These are phyloP conservation scores for Suillus variegatus DNA, from an alignment of 768 basidiomycete species.

Conservation along the genomic window DNA sequence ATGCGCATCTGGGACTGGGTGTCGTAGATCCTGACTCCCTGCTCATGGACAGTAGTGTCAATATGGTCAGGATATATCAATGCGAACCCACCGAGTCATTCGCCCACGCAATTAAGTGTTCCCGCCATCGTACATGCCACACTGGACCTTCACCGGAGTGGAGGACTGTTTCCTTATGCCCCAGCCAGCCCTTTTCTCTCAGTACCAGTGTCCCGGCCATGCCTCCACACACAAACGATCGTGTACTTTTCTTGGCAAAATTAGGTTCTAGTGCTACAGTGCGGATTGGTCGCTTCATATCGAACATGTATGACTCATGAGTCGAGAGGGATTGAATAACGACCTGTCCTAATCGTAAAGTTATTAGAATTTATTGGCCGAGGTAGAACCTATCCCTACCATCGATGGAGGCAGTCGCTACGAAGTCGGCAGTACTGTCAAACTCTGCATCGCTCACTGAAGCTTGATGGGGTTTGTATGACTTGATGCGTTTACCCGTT, in stretches of 20 bases:
- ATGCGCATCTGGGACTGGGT: conserved; percentile 74
- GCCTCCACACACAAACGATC: conserved; percentile 89
- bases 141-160: conserved; percentile 92
- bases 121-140: conserved; percentile 89
- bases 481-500: conserved; percentile 79
- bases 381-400: conserved; percentile 50
- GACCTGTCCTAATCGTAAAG: conserved; percentile 70
- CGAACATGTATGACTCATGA: conserved; percentile 80
- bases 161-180: conserved; percentile 85
- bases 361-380: not conserved
- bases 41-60: conserved; percentile 7
- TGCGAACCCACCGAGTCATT: conserved; percentile 75
- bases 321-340: conserved; percentile 81
- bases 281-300: conserved; percentile 91
- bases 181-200: conserved; percentile 95
- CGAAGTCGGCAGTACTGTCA: conserved; percentile 83
- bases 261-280: conserved; percentile 89
- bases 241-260: conserved; percentile 75
- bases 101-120: conserved; percentile 91
- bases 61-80: conserved; percentile 1
- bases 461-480: conserved; percentile 87
- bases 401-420: conserved; percentile 92
- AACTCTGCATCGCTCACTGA: conserved; percentile 84
- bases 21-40: conserved; percentile 97
- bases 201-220: conserved; percentile 85